Evolutionary conservation across 2,329 filamentous ascomycete genomes (phyloP), one percentile per base, ranked within the genome.

Genomic region (Chrysoporthe deuterocubensis): DNA sequence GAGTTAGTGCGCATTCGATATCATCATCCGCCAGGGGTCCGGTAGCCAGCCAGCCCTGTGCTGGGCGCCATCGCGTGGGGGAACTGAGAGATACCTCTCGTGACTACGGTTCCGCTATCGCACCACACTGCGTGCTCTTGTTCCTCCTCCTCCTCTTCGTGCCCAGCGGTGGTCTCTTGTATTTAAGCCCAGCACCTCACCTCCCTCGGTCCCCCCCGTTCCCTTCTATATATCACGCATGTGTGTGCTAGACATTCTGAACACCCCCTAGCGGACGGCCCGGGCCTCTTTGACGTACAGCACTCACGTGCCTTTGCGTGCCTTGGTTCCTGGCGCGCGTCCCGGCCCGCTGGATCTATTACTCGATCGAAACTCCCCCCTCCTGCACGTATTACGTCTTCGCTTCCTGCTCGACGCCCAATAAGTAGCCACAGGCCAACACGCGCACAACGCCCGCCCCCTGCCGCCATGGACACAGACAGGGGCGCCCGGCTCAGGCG

Each of bases 401-500:
- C 11, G 26, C 0, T 26, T 54, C 26, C 50, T 4, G 21, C 50
- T 11, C 50, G 26, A 54, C 21, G 3, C 13, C 13, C 13, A 32
- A 5, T 16, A 5, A 52, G 21, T n/a, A 26, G 3, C 5, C 50
- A 7, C 26, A 54, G 6, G 9, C 21, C 11, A 34, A 5, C 6
- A 32, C 50, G 16, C 43, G 34, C 26, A 40, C 26, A 2, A 2
- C 40, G 7, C 44, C 13, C 16, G 34, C 44, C 44, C 58, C 7
- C 26, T 32, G 4, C 48, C 14, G 60, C 62, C 44, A 80, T 78
- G 77, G 67, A 73, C 67, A 74, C 76, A 71, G 76, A 77, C 60
- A 74, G 78, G 67, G 76, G 72, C 68, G 68, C 46, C 79, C 80
- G 78, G 70, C 73, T 82, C 63, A 79, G 79, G 71, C 76, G 78